Base-by-base conservation (phyloP, 768 basidiomycete genomes). In the Podaxis sp. region DNA sequence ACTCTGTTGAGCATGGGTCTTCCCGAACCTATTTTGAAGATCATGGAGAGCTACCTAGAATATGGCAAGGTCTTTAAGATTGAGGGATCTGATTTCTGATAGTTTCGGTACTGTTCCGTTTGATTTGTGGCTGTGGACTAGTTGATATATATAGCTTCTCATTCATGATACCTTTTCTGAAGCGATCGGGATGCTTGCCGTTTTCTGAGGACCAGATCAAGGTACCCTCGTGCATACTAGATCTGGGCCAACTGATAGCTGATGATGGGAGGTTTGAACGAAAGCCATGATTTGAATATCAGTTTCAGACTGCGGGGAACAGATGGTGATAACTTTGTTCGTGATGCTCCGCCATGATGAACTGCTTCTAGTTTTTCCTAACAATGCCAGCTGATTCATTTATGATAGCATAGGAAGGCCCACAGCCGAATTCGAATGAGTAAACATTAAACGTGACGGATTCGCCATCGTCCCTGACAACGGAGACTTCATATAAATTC, bases 1-100 rank as follows among this genome's bases (percentile, higher is more conserved):
- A 96, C 96, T 6, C 76, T 99, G 28, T 76, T 97, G 59, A 96
- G 95, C 71, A 96, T 97, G 92, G 92, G 93, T 2, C 80, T 99
- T 7, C 96, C 96, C 1, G 92, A 94, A 1, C 83, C 90, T 7
- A 90, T 97, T 61, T 79, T 92, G 68, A 95, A 92, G 77, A 92
- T 97, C 67, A 95, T 99, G 93, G 88, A 95, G 66, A 88, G 89
- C 65, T 95, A 94, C 73, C 77, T 96, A 72, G 85, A 89, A 68
- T 96, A 96, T 74, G 96, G 93, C 13, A 87, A 86, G 74, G 81
- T 79, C 58, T 97, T 98, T 80, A 90, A 90, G 71, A 89, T 96
- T 42, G 93, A 95, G 75, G 93, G 92, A 28, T 88, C 81, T 69
- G 90, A 93, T 72, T 93, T 90, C 76, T 93, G 65, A 73, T 63